Evolutionary conservation across 2,329 filamentous ascomycete genomes (phyloP), one percentile per base, ranked within the genome.

Genomic region (Phaeosphaeriaceae sp.): DNA sequence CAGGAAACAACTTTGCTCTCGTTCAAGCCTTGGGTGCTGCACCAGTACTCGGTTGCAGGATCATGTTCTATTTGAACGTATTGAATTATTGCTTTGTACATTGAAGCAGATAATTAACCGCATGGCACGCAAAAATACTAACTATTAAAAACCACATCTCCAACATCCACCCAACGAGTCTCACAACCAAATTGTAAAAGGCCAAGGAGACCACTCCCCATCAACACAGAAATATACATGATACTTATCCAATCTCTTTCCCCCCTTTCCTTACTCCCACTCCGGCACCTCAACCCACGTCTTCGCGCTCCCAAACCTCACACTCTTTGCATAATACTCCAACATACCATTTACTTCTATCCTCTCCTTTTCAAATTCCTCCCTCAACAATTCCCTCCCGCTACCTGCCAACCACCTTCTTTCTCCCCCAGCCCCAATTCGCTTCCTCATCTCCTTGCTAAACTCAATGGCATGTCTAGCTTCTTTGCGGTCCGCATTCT

Each of bases 391-490:
- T 34, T 42, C 52, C 32, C 52, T 46, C 17, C 49, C 59, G 4
- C 13, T 5, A 7, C 45, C 44, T 4, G 12, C 28, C 1, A 67
- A 9, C 61, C 63, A 67, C 20, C 20, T 32, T 4, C 39, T 40
- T 39, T 63, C 54, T 0, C 63, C 65, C 0, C 60, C 60, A 0
- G 21, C 36, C 0, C 59, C 61, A 12, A 60, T 23, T 30, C 58
- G 41, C 36, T 60, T 59, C 41, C 60, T 48, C 48, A 68, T 45
- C 30, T 56, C 61, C 4, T 50, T 52, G 4, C 39, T 39, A 42
- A 59, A 70, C 12, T 68, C 65, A 6, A 63, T 43, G 12, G 65
- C 64, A 43, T 64, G 65, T 1, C 57, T 50, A 1, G 64, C 29
- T 13, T 55, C 49, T 29, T 61, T 66, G 13, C 58, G 44, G 9